Evolutionary conservation across 2,329 filamentous ascomycete species (phyloP).

Genomic region (Cladorrhinum sp.): DNA sequence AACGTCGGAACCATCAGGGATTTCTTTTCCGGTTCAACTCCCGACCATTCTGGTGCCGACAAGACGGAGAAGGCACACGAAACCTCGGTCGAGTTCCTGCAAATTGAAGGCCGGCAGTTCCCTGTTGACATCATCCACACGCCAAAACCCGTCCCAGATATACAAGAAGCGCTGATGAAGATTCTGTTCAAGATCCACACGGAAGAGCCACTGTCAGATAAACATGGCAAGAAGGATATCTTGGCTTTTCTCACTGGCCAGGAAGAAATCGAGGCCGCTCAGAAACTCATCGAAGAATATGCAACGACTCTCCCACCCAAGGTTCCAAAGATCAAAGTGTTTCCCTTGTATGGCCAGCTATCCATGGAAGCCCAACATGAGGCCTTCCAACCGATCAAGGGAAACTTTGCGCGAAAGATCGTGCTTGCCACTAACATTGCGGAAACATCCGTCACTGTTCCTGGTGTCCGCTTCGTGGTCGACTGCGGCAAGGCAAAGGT

Average conservation of each 20-base stretch:
- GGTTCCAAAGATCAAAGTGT: conserved; percentile 68
- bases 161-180: conserved; percentile 77
- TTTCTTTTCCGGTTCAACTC: conserved; percentile 67
- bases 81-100: conserved; percentile 43
- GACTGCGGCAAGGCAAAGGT: conserved; percentile 93
- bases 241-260: conserved; percentile 90
- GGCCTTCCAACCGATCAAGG: conserved; percentile 74
- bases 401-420: conserved; percentile 76
- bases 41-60: neutral
- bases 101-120: conserved; percentile 83
- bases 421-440: conserved; percentile 96
- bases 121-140: conserved; percentile 78
- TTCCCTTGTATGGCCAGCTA: conserved; percentile 86
- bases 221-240: conserved; percentile 57
- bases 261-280: conserved; percentile 82
- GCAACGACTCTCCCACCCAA: conserved; percentile 67
- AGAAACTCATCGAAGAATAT: conserved; percentile 78
- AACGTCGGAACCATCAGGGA: conserved; percentile 74
- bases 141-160: conserved; percentile 69
- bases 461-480: conserved; percentile 86
- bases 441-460: conserved; percentile 96
- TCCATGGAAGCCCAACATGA: conserved; percentile 82
- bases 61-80: conserved; percentile 12
- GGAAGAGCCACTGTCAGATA: conserved; percentile 82
- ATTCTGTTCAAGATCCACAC: conserved; percentile 82